A percentile compares a stretch with the other conserved stretches of the same genome.
Conservation (phyloP, 331 rosid genomes). For the Spiraea crenata region DNA sequence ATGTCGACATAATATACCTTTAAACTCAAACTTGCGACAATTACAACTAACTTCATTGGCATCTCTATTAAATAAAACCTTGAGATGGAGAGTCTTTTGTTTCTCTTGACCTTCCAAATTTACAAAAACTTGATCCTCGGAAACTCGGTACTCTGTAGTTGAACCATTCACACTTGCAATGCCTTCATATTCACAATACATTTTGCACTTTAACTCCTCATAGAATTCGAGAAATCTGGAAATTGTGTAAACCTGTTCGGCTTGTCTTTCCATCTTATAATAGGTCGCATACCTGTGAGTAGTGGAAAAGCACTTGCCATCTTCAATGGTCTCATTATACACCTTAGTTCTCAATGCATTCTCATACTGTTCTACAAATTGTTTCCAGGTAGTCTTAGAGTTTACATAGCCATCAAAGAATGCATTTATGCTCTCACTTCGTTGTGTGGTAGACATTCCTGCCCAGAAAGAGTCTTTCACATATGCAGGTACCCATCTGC, state of each 20-base stretch:
- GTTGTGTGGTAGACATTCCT: slow-evolving; percentile 13
- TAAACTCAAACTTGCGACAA: slow-evolving; percentile 3
- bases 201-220: not conserved
- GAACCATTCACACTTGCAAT: not conserved
- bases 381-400: slow-evolving; percentile 24
- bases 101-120: not conserved
- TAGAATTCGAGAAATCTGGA: not conserved
- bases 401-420: slow-evolving; percentile 17
- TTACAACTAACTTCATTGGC: not conserved
- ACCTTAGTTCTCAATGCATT: slow-evolving; percentile 12
- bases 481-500: not conserved
- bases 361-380: slow-evolving; percentile 27
- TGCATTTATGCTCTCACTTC: slow-evolving; percentile 7
- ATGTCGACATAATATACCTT: not conserved
- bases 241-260: not conserved
- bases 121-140: not conserved
- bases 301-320: not conserved
- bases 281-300: not conserved
- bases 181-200: not conserved
- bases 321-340: slow-evolving; percentile 22
- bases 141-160: not conserved
- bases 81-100: not conserved
- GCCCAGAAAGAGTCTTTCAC: slow-evolving; percentile 9
- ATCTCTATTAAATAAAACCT: not conserved
- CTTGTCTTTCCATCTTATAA: slow-evolving; percentile 3